A percentile compares a stretch with the other conserved stretches of the same genome.
Conservation (phyloP, 305 asterid genomes). For the Fraxinus albicans region DNA sequence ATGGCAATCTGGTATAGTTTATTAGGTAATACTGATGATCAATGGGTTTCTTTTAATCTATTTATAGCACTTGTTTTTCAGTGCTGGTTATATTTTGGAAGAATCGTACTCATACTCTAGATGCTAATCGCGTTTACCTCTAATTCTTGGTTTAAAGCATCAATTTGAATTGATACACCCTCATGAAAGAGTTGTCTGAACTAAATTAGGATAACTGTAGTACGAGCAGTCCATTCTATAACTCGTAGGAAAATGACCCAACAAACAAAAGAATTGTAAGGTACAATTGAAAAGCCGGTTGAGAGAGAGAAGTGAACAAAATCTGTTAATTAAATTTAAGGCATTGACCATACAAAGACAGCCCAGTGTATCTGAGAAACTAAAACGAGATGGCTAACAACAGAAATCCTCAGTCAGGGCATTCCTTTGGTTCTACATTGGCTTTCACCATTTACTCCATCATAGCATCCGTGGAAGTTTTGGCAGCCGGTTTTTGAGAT, state of each 20-base stretch:
- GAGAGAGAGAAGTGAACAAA: background rate
- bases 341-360: background rate
- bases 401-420: slow-evolving; percentile 1
- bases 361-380: background rate
- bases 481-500: slow-evolving; percentile 37
- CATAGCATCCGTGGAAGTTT: slow-evolving; percentile 55
- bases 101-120: background rate
- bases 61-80: background rate
- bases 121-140: background rate
- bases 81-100: background rate
- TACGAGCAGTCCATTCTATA: background rate
- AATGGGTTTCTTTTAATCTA: background rate
- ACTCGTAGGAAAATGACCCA: background rate
- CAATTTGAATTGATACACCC: background rate
- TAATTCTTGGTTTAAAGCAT: background rate
- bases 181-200: background rate
- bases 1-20: background rate
- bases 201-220: background rate
- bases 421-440: background rate
- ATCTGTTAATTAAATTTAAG: slow-evolving; percentile 4
- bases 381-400: slow-evolving; percentile 11
- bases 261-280: background rate
- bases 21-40: background rate
- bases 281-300: background rate
- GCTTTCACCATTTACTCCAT: slow-evolving; percentile 38